A percentile compares a stretch with the other conserved stretches of the same genome.
phyloP scores from a whole-genome alignment of 2,329 filamentous ascomycete species.

The Aulographum hederae region DNA sequence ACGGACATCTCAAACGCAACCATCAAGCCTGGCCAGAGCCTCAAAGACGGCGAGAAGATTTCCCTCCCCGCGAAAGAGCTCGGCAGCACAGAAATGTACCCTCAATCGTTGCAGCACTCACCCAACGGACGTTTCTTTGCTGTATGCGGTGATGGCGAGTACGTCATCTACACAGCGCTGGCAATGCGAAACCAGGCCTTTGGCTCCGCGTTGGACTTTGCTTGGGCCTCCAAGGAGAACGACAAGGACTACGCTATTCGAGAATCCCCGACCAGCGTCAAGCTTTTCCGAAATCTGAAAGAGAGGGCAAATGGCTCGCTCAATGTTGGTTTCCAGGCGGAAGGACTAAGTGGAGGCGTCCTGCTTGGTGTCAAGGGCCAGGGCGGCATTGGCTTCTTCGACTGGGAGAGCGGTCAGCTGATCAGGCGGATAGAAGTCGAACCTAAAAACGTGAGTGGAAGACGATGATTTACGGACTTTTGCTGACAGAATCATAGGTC shows the following conservation, averaged over 20 bases:
- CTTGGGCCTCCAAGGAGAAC: conserved; percentile 92
- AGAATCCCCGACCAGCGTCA: conserved; percentile 84
- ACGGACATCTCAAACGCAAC: conserved; percentile 90
- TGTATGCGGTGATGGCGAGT: conserved; percentile 90
- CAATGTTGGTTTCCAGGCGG: conserved; percentile 88
- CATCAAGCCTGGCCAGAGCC: conserved; percentile 69
- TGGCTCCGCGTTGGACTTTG: conserved; percentile 86
- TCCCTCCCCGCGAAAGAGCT: conserved; percentile 82
- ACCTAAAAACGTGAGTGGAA: conserved; percentile 36
- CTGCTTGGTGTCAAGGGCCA: conserved; percentile 88
- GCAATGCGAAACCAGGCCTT: conserved; percentile 97
- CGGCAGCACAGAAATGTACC: conserved; percentile 91
- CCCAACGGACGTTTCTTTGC: conserved; percentile 83
- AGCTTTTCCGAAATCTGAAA: conserved; percentile 95
- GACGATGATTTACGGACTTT: no score
- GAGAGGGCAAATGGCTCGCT: conserved; percentile 66
- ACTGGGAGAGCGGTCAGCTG: conserved; percentile 80
- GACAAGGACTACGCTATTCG: conserved; percentile 97
- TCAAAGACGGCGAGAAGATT: conserved; percentile 83
- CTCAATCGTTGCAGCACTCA: conserved; percentile 86
- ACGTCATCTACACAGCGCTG: conserved; percentile 95
- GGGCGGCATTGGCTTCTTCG: conserved; percentile 87
- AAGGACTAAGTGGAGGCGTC: conserved; percentile 75
- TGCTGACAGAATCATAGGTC: conserved; percentile 33
- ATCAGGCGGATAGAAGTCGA: conserved; percentile 81